phyloP scores from a whole-genome alignment of 225 moss, liverwort and hornwort species.

The Physcomitrellopsis africana region DNA sequence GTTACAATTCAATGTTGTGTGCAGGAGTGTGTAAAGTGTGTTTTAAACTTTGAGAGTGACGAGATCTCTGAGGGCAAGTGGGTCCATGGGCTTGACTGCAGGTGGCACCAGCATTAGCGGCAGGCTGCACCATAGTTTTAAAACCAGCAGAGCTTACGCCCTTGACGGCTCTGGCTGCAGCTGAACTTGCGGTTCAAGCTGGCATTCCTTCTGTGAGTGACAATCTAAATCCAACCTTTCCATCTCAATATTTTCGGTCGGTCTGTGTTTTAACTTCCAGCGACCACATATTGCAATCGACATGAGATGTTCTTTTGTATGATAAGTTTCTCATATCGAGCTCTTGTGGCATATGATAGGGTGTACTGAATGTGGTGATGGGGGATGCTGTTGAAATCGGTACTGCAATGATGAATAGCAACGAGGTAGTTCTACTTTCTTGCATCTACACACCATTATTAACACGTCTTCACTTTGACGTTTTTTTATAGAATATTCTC shows the following conservation, averaged over 20 bases:
- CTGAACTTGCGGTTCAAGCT: conserved; percentile 88
- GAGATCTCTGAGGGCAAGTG: conserved; percentile 2
- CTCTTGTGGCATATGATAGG: conserved; percentile 52
- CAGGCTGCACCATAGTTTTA: conserved; percentile 91
- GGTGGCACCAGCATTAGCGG: conserved; percentile 99
- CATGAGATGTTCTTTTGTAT: not conserved
- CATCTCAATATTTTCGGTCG: conserved; percentile 16
- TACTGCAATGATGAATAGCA: conserved; percentile 83
- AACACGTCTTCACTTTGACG: conserved; percentile 1
- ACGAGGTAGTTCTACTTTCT: conserved; percentile 53
- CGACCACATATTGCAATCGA: not conserved
- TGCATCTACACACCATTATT: conserved; percentile 12
- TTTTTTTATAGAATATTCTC: conserved; percentile 3
- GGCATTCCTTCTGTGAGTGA: conserved; percentile 88
- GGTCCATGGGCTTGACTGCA: conserved; percentile 39
- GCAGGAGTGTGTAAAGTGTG: conserved; percentile 12
- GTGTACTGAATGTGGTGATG: conserved; percentile 90
- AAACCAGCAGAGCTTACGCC: conserved; percentile 97
- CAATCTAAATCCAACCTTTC: conserved; percentile 20
- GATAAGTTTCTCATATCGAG: conserved; percentile 5
- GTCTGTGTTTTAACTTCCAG: conserved; percentile 1
- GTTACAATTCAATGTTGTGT: not conserved
- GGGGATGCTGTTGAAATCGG: conserved; percentile 93
- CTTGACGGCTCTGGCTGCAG: conserved; percentile 87
- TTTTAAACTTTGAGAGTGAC: conserved; percentile 9